Conservation (phyloP, 2,329 filamentous ascomycete species). For the Penicillium polonicum region DNA sequence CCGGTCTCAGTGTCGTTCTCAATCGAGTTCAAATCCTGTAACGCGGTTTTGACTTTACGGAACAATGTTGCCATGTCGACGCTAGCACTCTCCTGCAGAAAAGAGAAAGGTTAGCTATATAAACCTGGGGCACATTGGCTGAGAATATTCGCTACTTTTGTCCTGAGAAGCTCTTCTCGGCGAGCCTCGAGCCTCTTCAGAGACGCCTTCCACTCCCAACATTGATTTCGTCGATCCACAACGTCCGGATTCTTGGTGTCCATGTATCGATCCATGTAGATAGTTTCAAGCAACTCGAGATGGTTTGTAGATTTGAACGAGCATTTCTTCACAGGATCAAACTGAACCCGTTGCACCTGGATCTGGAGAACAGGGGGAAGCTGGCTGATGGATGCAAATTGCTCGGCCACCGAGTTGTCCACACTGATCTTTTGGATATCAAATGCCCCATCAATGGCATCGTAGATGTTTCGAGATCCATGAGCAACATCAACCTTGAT, state of each 20-base stretch:
- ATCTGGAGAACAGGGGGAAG: constrained; percentile 85
- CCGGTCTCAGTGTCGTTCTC: constrained; percentile 33
- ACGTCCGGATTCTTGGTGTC: constrained; percentile 60
- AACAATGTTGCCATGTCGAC: constrained; percentile 35
- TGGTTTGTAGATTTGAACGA: constrained; percentile 73
- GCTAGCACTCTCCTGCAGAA: constrained; percentile 22
- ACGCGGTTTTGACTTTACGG: constrained; percentile 40
- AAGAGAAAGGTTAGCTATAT: constrained; percentile 2
- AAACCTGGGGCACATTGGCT: background rate
- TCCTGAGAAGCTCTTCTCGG: constrained; percentile 44
- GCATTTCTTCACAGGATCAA: constrained; percentile 59
- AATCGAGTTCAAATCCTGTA: constrained; percentile 44
- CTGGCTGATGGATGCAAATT: constrained; percentile 70
- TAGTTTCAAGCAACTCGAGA: constrained; percentile 72
- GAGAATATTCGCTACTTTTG: constrained; percentile 24
- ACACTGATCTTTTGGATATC: constrained; percentile 73
- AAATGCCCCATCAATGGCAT: constrained; percentile 81
- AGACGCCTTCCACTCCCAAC: constrained; percentile 71
- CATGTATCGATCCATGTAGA: constrained; percentile 89
- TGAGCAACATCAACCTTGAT: constrained; percentile 60
- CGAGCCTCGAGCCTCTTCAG: constrained; percentile 56
- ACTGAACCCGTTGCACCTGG: constrained; percentile 79
- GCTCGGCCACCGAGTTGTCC: constrained; percentile 57
- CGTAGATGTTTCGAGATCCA: constrained; percentile 68
- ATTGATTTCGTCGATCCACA: constrained; percentile 63